Percentiles rank a stretch among this genome's conserved stretches.
Evolutionary conservation across 345 rosid genomes (phyloP).

Genomic region (Lepidium sativum): DNA sequence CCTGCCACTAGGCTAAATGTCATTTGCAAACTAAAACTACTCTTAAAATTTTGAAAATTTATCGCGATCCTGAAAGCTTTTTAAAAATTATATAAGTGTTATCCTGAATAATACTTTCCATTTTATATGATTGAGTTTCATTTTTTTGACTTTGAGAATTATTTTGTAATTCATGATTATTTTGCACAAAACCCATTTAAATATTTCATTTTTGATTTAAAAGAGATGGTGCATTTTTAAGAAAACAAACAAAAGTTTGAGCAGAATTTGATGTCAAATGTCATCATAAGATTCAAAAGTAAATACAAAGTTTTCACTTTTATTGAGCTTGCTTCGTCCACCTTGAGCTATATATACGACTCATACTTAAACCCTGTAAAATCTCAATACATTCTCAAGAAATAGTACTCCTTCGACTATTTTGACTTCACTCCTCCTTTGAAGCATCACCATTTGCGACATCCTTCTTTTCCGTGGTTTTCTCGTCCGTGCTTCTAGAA

Average conservation of each 20-base stretch:
- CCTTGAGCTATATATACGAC: slow-evolving; percentile 20
- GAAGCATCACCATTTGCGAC: slow-evolving; percentile 13
- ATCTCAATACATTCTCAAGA: not conserved
- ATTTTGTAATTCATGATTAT: too few species aligned
- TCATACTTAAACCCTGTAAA: slow-evolving; percentile 1
- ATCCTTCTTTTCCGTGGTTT: slow-evolving; percentile 17
- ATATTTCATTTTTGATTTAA: too few species aligned
- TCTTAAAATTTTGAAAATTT: too few species aligned
- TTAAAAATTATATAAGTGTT: too few species aligned
- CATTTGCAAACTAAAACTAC: too few species aligned
- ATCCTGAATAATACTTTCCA: too few species aligned
- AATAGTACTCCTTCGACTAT: not conserved
- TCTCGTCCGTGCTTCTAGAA: slow-evolving; percentile 13
- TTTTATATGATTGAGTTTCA: too few species aligned
- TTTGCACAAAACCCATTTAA: too few species aligned
- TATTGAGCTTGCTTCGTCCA: slow-evolving; percentile 11
- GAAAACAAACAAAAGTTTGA: not conserved
- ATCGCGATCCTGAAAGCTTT: too few species aligned
- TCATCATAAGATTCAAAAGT: not conserved
- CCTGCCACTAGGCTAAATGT: too few species aligned
- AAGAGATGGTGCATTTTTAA: too few species aligned
- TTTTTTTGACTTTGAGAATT: too few species aligned
- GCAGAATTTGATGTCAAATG: not conserved
- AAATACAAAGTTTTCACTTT: not conserved
- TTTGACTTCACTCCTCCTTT: slow-evolving; percentile 7